Base-by-base conservation (phyloP, 2,329 filamentous ascomycete species). In the Aspergillus jensenii region DNA sequence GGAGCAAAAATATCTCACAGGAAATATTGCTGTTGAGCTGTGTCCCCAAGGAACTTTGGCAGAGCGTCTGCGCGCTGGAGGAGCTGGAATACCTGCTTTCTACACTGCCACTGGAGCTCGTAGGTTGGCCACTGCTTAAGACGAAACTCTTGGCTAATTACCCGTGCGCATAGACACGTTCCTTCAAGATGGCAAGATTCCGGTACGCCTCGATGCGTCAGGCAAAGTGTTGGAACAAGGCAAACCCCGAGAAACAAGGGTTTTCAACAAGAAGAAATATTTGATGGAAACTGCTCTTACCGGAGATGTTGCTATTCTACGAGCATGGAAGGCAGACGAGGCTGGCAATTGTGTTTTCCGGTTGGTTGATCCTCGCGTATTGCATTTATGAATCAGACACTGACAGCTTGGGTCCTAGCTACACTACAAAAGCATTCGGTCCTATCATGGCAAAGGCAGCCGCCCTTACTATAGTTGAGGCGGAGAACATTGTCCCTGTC, bases 131-230 rank as follows among this genome's bases (percentile, higher is more conserved):
- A 7, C 8, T 47, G n/a, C n/a, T 12, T 17, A 4, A 7, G 21
- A n/a, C 12, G 3, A 14, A 39, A 31, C n/a, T 25, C 11, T 7
- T 45, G 17, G 48, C 48, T 52, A 45, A 51, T 7, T 23, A n/a
- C 3, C n/a, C 41, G 33, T 40, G 12, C 31, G 33, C 3, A n/a
- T 47, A 74, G 72, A 71, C 45, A 76, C 74, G 0, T 68, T 70
- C 33, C 70, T 76, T 7, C 71, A 76, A 44, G 70, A 74, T n/a
- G 75, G 75, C 15, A 68, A 74, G 46, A 76, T 77, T 9, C 74
- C 91, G 84, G 74, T 96, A 90, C 74, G 93, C 76, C 76, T 93
- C 86, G 77, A 96, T 91, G 68, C 92, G 81, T 77, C 96, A 86
- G 63, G 93, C 87, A 71, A 96, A 82, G 74, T 96, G 87, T 76